Evolutionary conservation across 352 stramenopile genomes (phyloP).

Genomic region (Pythium utonaiense): DNA sequence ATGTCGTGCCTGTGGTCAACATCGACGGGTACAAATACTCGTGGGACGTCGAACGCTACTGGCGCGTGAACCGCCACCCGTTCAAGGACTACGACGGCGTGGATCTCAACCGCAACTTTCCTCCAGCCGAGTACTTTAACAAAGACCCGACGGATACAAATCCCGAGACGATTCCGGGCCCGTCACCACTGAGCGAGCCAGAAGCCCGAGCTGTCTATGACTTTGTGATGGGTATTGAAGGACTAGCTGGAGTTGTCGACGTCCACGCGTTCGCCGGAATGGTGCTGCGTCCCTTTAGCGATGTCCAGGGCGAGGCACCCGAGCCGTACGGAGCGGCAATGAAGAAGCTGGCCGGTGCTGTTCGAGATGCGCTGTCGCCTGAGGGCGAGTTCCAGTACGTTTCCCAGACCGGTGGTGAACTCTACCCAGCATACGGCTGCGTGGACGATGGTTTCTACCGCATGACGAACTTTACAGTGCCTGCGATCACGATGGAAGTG

Average conservation of each 20-base stretch:
- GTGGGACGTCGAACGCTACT: constrained; percentile 57
- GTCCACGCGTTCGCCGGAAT: constrained; percentile 58
- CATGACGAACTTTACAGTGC: constrained; percentile 56
- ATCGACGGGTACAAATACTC: constrained; percentile 78
- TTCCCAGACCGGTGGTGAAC: constrained; percentile 43
- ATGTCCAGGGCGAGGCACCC: constrained; percentile 28
- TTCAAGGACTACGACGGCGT: constrained; percentile 43
- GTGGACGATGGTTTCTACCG: constrained; percentile 64
- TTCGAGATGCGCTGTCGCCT: constrained; percentile 46
- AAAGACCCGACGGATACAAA: constrained; percentile 32
- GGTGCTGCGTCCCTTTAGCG: constrained; percentile 67
- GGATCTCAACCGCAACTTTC: constrained; percentile 76
- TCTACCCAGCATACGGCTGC: constrained; percentile 72
- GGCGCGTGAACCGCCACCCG: constrained; percentile 53
- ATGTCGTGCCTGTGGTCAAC: constrained; percentile 79
- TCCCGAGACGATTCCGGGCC: constrained; percentile 55
- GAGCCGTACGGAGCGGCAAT: constrained; percentile 57
- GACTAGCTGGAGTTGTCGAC: constrained; percentile 51
- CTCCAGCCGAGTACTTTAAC: constrained; percentile 57
- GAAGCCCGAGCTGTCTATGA: constrained; percentile 42
- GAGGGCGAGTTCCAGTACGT: constrained; percentile 37
- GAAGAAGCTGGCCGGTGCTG: constrained; percentile 37
- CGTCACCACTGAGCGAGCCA: constrained; percentile 54
- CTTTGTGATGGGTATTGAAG: constrained; percentile 48
- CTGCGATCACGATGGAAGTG: constrained; percentile 66